Conservation (phyloP, 257 asterid species). For the Thymus mandschuricus region DNA sequence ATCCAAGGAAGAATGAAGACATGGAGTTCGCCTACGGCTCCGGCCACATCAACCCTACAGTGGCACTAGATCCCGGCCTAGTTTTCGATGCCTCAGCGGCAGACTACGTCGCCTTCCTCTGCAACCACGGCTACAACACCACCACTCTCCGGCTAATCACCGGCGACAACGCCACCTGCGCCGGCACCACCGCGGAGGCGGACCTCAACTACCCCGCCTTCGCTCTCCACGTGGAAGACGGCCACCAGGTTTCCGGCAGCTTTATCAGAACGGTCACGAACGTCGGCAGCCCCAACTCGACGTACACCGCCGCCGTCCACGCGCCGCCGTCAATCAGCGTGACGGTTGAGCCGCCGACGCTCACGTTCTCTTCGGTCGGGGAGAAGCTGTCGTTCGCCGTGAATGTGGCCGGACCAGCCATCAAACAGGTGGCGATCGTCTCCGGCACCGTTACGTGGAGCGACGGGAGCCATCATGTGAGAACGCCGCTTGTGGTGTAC, state of each 20-base stretch:
- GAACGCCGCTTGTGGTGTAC: conserved; percentile 55
- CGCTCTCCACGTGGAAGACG: conserved; percentile 49
- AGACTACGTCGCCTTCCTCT: conserved; percentile 51
- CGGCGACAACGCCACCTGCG: conserved; percentile 46
- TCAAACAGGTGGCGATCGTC: conserved; percentile 50
- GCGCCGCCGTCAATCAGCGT: conserved; percentile 30
- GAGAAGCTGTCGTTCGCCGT: conserved; percentile 48
- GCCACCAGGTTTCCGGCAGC: conserved; percentile 34
- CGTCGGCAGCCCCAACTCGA: conserved; percentile 46
- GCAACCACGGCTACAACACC: conserved; percentile 57
- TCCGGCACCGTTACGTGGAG: conserved; percentile 53
- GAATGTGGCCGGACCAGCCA: conserved; percentile 42
- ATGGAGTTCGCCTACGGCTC: conserved; percentile 52
- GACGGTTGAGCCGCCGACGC: conserved; percentile 43
- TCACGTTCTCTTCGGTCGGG: conserved; percentile 46
- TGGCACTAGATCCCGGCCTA: conserved; percentile 50
- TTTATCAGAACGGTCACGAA: conserved; percentile 49
- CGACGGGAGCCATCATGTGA: conserved; percentile 45
- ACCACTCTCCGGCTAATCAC: conserved; percentile 40
- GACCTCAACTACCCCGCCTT: conserved; percentile 56
- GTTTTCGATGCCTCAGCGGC: conserved; percentile 44
- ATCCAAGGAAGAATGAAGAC: conserved; percentile 38
- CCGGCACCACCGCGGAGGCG: conserved; percentile 33
- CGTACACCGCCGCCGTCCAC: conserved; percentile 33
- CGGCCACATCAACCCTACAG: conserved; percentile 53